Percentiles rank a stretch among this genome's conserved stretches.
These are phyloP conservation scores for Setaria italica DNA, from an alignment of 202 grass and related monocot genomes.

Conservation along the genomic window DNA sequence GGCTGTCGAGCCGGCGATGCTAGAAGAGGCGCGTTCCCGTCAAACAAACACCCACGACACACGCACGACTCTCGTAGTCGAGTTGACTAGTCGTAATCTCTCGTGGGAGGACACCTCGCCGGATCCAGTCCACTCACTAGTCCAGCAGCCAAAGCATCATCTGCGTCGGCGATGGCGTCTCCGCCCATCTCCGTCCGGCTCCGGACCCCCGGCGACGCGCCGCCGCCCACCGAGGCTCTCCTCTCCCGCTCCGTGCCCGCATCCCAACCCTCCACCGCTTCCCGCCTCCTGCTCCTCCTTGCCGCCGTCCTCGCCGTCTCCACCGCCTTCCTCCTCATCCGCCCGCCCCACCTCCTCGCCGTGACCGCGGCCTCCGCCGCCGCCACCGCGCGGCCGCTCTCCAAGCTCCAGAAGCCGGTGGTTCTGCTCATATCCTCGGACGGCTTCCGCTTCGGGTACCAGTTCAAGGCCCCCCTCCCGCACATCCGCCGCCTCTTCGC, in stretches of 20 bases:
- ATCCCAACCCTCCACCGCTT: not conserved
- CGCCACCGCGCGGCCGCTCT: slow-evolving; percentile 41
- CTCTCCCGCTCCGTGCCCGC: slow-evolving; percentile 28
- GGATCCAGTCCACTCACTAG: not conserved
- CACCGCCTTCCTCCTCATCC: slow-evolving; percentile 53
- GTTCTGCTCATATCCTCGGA: slow-evolving; percentile 84
- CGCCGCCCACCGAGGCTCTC: slow-evolving; percentile 47
- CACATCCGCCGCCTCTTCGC: slow-evolving; percentile 76
- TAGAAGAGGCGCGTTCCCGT: not conserved
- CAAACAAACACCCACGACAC: not conserved
- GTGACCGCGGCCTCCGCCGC: not conserved
- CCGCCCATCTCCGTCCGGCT: slow-evolving; percentile 3
- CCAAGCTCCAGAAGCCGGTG: slow-evolving; percentile 76
- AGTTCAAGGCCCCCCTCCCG: slow-evolving; percentile 68
- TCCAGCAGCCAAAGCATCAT: not conserved
- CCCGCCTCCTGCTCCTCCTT: slow-evolving; percentile 52
- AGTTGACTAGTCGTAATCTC: too few species aligned
- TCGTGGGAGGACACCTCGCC: too few species aligned
- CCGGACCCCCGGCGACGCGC: not conserved
- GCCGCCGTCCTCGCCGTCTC: slow-evolving; percentile 49
- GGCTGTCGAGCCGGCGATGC: not conserved
- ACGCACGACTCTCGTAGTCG: too few species aligned
- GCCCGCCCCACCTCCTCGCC: not conserved
- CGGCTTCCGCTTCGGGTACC: slow-evolving; percentile 91
- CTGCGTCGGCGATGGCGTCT: slow-evolving; percentile 29